These are phyloP conservation scores for Annona squamosa DNA, from an alignment of 164 flowering plant species.

Conservation along the genomic window DNA sequence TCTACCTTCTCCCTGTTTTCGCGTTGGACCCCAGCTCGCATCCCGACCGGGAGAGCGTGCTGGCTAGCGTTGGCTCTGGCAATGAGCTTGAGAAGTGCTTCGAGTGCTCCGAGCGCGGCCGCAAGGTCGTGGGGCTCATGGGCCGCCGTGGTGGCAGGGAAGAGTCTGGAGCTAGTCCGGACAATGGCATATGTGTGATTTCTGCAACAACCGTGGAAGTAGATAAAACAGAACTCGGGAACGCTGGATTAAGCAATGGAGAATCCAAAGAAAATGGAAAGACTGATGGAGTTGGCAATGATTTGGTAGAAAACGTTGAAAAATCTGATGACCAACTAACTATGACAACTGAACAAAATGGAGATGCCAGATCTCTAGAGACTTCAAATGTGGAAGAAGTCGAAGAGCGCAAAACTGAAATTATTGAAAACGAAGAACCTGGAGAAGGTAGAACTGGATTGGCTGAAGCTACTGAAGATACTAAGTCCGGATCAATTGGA, in stretches of 20 bases:
- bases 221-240: not conserved
- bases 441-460: too few relatives aligned
- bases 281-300: not conserved
- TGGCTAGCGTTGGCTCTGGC: constrained; percentile 73
- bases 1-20: constrained; percentile 88
- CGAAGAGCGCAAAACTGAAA: not conserved
- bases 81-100: constrained; percentile 74
- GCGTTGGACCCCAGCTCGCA: constrained; percentile 79
- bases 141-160: constrained; percentile 30
- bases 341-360: not conserved
- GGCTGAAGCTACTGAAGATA: not conserved
- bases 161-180: constrained; percentile 10
- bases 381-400: not conserved
- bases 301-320: not conserved
- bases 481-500: not conserved
- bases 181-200: not conserved
- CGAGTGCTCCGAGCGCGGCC: constrained; percentile 84
- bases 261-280: not conserved
- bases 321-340: not conserved
- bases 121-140: constrained; percentile 72
- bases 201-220: not conserved
- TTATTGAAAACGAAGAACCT: not conserved
- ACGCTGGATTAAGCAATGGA: not conserved
- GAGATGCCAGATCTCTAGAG: not conserved
- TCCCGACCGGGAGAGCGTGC: constrained; percentile 74